Percentiles rank a stretch among this genome's conserved stretches.
Conservation (phyloP, 176 grass and related monocot genomes). For the Oryza australiensis region DNA sequence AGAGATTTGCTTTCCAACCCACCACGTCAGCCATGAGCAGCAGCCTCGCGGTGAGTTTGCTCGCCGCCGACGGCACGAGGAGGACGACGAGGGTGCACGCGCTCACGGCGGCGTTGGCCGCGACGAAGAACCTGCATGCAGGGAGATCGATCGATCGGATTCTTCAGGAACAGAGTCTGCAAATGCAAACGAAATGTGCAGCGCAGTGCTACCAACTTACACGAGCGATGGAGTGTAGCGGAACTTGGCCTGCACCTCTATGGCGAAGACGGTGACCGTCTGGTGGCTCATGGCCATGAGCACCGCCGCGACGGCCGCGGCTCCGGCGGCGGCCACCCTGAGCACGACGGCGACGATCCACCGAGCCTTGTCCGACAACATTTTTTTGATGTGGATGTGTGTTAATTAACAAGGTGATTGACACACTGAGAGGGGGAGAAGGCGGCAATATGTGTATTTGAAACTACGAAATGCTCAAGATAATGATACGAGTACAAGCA, state of each 20-base stretch:
- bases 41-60: slow-evolving; percentile 41
- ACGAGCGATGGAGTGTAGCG: slow-evolving; percentile 56
- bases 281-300: slow-evolving; percentile 79
- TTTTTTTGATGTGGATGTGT: not conserved
- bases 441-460: no score
- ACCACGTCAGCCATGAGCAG: slow-evolving; percentile 66
- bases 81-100: slow-evolving; percentile 51
- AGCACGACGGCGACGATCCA: slow-evolving; percentile 40
- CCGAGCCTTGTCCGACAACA: slow-evolving; percentile 36
- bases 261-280: slow-evolving; percentile 43
- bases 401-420: not conserved
- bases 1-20: not conserved
- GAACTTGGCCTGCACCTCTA: slow-evolving; percentile 65
- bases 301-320: slow-evolving; percentile 43
- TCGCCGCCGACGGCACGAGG: slow-evolving; percentile 33
- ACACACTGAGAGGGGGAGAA: no score
- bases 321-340: slow-evolving; percentile 42
- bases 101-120: slow-evolving; percentile 51
- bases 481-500: no score
- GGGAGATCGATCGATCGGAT: not conserved
- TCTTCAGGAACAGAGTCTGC: not conserved
- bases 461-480: no score
- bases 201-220: slow-evolving; percentile 20
- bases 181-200: not conserved
- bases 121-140: slow-evolving; percentile 70